These are phyloP conservation scores for Hypoxylon perforatum DNA, from an alignment of 495 filamentous ascomycete genomes.

Conservation along the genomic window DNA sequence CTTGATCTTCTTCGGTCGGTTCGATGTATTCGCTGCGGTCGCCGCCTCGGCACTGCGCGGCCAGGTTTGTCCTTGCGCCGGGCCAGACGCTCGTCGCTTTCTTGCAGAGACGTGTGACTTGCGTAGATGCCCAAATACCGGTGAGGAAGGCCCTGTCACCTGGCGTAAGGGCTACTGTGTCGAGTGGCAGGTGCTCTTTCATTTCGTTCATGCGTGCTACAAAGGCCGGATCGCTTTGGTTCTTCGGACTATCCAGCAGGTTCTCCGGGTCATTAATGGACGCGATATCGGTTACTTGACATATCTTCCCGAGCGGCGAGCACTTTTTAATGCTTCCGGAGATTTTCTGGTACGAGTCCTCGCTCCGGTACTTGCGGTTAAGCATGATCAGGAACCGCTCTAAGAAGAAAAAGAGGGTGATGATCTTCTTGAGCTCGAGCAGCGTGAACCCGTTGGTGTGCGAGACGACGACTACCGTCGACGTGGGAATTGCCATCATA, in stretches of 20 bases:
- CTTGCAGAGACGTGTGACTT: neutral
- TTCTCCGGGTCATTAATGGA: no score
- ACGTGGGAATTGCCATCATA: neutral
- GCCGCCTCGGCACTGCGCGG: neutral
- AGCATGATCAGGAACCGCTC: neutral
- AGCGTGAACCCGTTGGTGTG: slow-evolving; percentile 9
- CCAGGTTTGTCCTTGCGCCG: neutral
- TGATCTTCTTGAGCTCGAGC: slow-evolving; percentile 26
- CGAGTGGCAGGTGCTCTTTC: neutral
- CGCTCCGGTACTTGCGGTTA: slow-evolving; percentile 3
- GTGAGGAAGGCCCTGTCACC: slow-evolving; percentile 1
- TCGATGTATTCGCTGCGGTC: neutral
- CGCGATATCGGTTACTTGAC: no score
- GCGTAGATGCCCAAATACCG: neutral
- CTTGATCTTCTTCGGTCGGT: neutral
- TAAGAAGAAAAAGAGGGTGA: neutral
- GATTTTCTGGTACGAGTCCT: neutral
- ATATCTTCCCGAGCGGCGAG: no score
- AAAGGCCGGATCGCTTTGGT: no score
- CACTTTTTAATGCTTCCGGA: slow-evolving; percentile 21
- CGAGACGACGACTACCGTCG: slow-evolving; percentile 19
- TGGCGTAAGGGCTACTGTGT: neutral
- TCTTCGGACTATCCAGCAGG: no score
- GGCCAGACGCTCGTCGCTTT: neutral
- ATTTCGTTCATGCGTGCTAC: neutral